phyloP scores from a whole-genome alignment of 257 asterid genomes.

The Solanum lignicaule region DNA sequence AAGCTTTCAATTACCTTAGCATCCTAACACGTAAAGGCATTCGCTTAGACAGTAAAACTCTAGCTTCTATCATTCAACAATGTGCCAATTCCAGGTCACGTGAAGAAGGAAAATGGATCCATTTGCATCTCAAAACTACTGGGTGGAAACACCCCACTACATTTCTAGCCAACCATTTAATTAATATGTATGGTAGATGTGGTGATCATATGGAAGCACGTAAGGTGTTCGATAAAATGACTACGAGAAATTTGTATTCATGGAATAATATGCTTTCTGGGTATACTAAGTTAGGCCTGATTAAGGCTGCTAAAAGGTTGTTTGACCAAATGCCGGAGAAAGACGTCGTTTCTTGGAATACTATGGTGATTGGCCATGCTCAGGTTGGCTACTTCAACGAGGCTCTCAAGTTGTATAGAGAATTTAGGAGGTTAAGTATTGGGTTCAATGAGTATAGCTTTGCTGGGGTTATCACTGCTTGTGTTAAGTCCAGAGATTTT shows the following conservation, averaged over 20 bases:
- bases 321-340: slow-evolving; percentile 66
- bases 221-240: slow-evolving; percentile 58
- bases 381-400: slow-evolving; percentile 33
- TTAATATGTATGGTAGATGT: slow-evolving; percentile 49
- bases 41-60: slow-evolving; percentile 25
- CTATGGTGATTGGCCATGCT: slow-evolving; percentile 59
- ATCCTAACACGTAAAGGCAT: slow-evolving; percentile 43
- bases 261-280: slow-evolving; percentile 86
- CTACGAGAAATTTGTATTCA: slow-evolving; percentile 50
- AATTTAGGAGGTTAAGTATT: slow-evolving; percentile 38
- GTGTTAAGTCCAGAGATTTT: slow-evolving; percentile 51
- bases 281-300: slow-evolving; percentile 52
- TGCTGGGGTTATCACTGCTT: slow-evolving; percentile 49
- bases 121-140: slow-evolving; percentile 43
- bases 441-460: slow-evolving; percentile 57
- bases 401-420: slow-evolving; percentile 44
- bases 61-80: slow-evolving; percentile 41
- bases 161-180: slow-evolving; percentile 56
- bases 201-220: slow-evolving; percentile 71
- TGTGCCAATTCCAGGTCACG: slow-evolving; percentile 37
- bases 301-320: slow-evolving; percentile 43
- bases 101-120: slow-evolving; percentile 44
- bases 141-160: slow-evolving; percentile 45
- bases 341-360: slow-evolving; percentile 70
- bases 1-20: slow-evolving; percentile 47